Evolutionary conservation across 345 rosid genomes (phyloP), one percentile per base, ranked within the genome.

Genomic region (Mangifera indica): DNA sequence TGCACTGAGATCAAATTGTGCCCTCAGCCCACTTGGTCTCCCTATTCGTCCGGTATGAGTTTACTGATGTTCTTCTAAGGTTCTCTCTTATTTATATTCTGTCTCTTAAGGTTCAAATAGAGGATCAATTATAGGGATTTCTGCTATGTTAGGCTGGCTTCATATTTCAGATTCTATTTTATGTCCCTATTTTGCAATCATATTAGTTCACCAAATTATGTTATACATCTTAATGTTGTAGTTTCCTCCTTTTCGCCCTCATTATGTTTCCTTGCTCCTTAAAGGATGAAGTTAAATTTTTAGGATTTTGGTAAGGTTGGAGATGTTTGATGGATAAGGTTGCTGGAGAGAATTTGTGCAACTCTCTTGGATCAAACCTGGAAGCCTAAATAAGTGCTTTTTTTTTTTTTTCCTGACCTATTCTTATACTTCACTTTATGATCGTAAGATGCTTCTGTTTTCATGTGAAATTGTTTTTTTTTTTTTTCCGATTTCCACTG

Each of bases 1-100:
- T 51, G 81, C 77, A 69, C 93, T 89, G 61, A 81, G 81, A 76
- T 71, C 89, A 72, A 86, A 84, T 72, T 87, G 88, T 58, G 53
- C 67, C 72, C 95, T 93, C 66, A 93, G 91, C 77, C 86, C 91
- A 63, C 60, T 91, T 69, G 99, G 98, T 67, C 97, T 93, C 81
- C 99, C 98, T 79, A 34, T 91, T 72, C 96, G 97, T 37, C 87
- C 88, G 72, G 99, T 96, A 86, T 76, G 74, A 68, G 40, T 66
- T 69, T 26, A 54, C 46, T 74, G 2, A 1, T 14, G 52, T 29
- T 64, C 76, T 74, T 68, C 26, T 66, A 63, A 9, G 10, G 14
- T n/a, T 24, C 48, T 42, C 25, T 15, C 24, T 26, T 57, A 29
- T 12, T 11, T 18, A 46, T 66, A 32, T 56, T 24, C 58, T 65